Conservation (phyloP, 75 land plant genomes). For the Adiantum capillusveneris region DNA sequence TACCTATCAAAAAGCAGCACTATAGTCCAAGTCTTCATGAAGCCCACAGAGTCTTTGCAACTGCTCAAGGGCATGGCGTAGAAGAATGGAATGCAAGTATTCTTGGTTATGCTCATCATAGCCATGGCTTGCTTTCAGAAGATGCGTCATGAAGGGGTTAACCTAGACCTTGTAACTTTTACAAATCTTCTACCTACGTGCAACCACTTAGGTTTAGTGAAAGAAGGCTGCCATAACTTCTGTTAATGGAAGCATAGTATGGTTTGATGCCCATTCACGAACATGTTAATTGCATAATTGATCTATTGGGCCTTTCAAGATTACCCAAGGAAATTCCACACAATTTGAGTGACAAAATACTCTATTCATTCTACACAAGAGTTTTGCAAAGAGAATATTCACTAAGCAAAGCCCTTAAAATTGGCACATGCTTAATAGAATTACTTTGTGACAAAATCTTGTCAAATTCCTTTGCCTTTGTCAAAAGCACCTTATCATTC, state of each 20-base stretch:
- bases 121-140: slow-evolving; percentile 25
- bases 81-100: slow-evolving; percentile 60
- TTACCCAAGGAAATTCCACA: too few relatives aligned
- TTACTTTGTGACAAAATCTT: too few relatives aligned
- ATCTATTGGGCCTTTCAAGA: slow-evolving; percentile 50
- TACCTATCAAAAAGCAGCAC: too few relatives aligned
- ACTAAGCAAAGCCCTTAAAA: too few relatives aligned
- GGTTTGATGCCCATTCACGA: slow-evolving; percentile 33
- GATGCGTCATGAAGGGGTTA: slow-evolving; percentile 27
- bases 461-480: too few relatives aligned
- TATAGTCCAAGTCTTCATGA: slow-evolving; percentile 10
- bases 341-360: too few relatives aligned
- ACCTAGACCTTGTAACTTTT: slow-evolving; percentile 40
- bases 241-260: slow-evolving; percentile 27
- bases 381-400: too few relatives aligned
- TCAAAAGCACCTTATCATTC: too few relatives aligned
- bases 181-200: slow-evolving; percentile 34
- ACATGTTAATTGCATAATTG: slow-evolving; percentile 63
- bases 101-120: slow-evolving; percentile 29
- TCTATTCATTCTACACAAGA: too few relatives aligned
- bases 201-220: slow-evolving; percentile 25
- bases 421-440: too few relatives aligned
- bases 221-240: slow-evolving; percentile 27
- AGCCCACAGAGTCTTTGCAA: slow-evolving; percentile 42
- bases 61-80: slow-evolving; percentile 32